Percentiles rank a stretch among this genome's conserved stretches.
Evolutionary conservation across 2,329 filamentous ascomycete species (phyloP).

Genomic region (Xylariaceae sp.): DNA sequence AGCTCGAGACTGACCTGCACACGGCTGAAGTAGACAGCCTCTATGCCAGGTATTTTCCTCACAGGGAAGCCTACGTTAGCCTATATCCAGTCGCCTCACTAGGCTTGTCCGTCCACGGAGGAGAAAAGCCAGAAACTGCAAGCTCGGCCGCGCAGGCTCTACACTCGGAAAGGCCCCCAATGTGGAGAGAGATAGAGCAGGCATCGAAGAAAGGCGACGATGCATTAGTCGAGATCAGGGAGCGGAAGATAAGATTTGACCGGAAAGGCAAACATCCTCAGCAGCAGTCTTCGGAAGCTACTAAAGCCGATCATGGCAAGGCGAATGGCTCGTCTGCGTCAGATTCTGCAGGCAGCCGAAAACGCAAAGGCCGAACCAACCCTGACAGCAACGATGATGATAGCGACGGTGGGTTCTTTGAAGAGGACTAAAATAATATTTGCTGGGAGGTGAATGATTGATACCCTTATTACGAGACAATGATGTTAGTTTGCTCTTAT

Average conservation of each 20-base stretch:
- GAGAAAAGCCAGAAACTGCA: conserved; percentile 44
- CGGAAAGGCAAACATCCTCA: conserved; percentile 11
- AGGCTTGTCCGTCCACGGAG: conserved; percentile 38
- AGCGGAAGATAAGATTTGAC: conserved; percentile 29
- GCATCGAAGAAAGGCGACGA: conserved; percentile 49
- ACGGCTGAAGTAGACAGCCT: conserved; percentile 72
- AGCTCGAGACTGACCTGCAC: conserved; percentile 62
- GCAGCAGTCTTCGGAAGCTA: conserved; percentile 15
- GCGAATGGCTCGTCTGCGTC: conserved; percentile 15
- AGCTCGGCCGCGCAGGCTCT: conserved; percentile 47
- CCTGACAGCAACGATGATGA: conserved; percentile 46
- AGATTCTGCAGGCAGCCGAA: conserved; percentile 13
- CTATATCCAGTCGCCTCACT: conserved; percentile 51
- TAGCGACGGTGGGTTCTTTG: conserved; percentile 63
- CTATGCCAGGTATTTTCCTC: conserved; percentile 74
- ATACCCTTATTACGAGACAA: conserved; percentile 25
- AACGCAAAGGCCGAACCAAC: conserved; percentile 38
- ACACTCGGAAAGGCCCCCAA: conserved; percentile 54
- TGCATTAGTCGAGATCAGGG: conserved; percentile 33
- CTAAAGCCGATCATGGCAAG: conserved; percentile 14
- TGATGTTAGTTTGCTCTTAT: neutral
- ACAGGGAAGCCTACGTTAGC: conserved; percentile 70
- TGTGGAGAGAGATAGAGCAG: conserved; percentile 70
- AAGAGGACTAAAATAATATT: conserved; percentile 36
- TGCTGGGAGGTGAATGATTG: conserved; percentile 16